Base-by-base conservation (phyloP, 116 monocot species). In the Phalaenopsis hybrid region DNA sequence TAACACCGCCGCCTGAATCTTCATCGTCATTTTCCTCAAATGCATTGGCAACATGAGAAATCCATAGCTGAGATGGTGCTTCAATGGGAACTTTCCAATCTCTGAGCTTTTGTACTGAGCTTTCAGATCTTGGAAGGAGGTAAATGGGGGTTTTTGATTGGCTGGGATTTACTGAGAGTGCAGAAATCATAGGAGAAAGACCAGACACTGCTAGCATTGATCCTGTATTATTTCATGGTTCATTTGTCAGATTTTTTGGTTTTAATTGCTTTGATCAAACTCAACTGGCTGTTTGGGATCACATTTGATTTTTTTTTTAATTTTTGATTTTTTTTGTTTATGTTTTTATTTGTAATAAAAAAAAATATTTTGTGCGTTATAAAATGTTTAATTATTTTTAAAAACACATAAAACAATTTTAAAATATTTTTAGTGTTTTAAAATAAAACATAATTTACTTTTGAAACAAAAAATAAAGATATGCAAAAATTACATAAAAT, bases 101-200 rank as follows among this genome's bases (percentile, higher is more conserved):
- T n/a, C 89, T 80, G 3, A n/a, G 28, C 23, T 23, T 31, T 2
- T 46, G 21, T 0, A 13, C 16, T 23, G 31, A 45, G 20, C 81
- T 83, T 28, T 85, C 48, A 55, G 78, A 94, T 43, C 96, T 83
- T 2, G 96, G 96, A 0, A 96, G 87, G 48, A 96, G 25, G 79
- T 96, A 96, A 21, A 92, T 82, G 9, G 96, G 96, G 8, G 94
- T 79, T 17, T 90, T 87, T 0, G 79, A 83, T 10, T 82, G 86
- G 81, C 88, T 85, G 9, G 88, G 88, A 79, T 96, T 91, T 58
- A 89, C 85, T 0, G 92, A 77, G 1, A 96, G 80, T 15, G 94
- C 89, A 11, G 94, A 88, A 67, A 96, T 92, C 96, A 96, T 94
- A n/a, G 96, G 92, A 43, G 89, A 82, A 0, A 83, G 34, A 11